Conservation (phyloP, 2,329 filamentous ascomycete species). For the Talaromyces rugulosus region DNA sequence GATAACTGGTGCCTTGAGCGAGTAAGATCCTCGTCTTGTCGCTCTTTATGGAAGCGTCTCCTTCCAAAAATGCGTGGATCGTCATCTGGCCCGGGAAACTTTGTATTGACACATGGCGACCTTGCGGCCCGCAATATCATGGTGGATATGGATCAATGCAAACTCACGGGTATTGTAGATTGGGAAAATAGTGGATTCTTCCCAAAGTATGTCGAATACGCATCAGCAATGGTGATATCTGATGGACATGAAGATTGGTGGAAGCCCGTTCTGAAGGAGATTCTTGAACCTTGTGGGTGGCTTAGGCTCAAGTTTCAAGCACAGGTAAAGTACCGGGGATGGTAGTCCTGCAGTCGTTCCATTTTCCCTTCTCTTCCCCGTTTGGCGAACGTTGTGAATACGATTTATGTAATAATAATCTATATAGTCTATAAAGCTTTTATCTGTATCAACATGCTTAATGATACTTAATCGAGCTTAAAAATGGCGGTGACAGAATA, state of each 20-base stretch:
- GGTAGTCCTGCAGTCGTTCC: neutral
- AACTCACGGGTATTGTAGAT: slow-evolving; percentile 13
- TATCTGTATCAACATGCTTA: no score
- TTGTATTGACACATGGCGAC: slow-evolving; percentile 15
- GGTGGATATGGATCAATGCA: slow-evolving; percentile 10
- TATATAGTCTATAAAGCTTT: neutral
- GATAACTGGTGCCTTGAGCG: slow-evolving; percentile 14
- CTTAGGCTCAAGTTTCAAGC: neutral
- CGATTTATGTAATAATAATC: neutral
- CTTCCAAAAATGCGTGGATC: slow-evolving; percentile 1
- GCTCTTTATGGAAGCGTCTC: slow-evolving; percentile 1
- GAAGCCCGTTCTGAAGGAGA: slow-evolving; percentile 9
- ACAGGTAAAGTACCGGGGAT: neutral
- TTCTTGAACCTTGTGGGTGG: neutral
- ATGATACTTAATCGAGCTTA: no score
- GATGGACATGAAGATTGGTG: slow-evolving; percentile 7
- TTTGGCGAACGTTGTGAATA: neutral
- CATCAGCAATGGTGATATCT: slow-evolving; percentile 4
- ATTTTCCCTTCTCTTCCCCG: no score
- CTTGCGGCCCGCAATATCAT: slow-evolving; percentile 15
- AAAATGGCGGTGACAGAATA: no score
- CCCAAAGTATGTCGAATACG: slow-evolving; percentile 12
- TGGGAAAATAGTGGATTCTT: slow-evolving; percentile 14
- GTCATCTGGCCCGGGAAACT: slow-evolving; percentile 6
- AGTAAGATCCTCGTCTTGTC: neutral